phyloP scores from a whole-genome alignment of 768 basidiomycete species.

The Panus rudis region DNA sequence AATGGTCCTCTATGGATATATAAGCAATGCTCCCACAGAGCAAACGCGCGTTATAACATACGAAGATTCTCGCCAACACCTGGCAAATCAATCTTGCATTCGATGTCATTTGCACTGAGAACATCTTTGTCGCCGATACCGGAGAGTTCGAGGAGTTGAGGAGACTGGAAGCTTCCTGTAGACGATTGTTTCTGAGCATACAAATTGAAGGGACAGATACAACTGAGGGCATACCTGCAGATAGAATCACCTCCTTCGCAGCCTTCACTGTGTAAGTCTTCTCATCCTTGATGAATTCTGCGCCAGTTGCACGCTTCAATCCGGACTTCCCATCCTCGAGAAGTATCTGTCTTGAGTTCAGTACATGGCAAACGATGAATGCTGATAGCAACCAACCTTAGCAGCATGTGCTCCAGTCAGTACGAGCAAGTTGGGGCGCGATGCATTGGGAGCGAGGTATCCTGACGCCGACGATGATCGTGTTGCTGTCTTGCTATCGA shows the following conservation, averaged over 20 bases:
- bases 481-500: constrained; percentile 19
- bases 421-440: constrained; percentile 23
- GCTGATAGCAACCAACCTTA: background rate
- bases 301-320: constrained; percentile 1
- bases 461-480: constrained; percentile 23
- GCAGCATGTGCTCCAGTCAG: constrained; percentile 16
- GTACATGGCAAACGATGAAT: background rate
- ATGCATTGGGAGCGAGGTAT: constrained; percentile 23
- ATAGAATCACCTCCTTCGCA: constrained; percentile 2
- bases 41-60: background rate
- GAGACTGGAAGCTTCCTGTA: constrained; percentile 24
- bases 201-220: background rate
- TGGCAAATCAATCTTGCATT: constrained; percentile 29
- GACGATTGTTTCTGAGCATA: background rate
- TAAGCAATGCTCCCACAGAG: background rate
- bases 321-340: background rate
- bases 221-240: background rate
- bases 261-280: background rate
- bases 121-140: constrained; percentile 31
- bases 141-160: constrained; percentile 35
- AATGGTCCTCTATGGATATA: constrained; percentile 5
- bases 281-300: background rate
- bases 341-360: background rate
- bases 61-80: constrained; percentile 27
- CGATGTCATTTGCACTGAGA: constrained; percentile 24